Percentiles rank a stretch among this genome's conserved stretches.
These are phyloP conservation scores for Paulownia fortunei DNA, from an alignment of 257 asterid genomes.

Conservation along the genomic window DNA sequence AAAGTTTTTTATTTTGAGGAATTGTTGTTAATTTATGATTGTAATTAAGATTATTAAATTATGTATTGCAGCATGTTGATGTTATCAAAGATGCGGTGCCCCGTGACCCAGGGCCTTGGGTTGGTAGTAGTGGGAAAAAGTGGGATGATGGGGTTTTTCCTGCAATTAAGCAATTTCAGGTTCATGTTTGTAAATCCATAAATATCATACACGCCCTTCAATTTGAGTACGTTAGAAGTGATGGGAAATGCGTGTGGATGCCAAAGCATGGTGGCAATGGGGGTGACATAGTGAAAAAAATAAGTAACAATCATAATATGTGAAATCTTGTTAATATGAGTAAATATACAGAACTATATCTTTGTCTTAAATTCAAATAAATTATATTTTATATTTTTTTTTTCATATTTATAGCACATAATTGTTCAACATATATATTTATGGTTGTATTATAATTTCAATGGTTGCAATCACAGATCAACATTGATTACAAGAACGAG, in stretches of 20 bases:
- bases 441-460: no score
- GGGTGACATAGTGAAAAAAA: not conserved
- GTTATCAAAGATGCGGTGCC: constrained; percentile 18
- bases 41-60: no score
- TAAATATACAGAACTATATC: no score
- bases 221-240: constrained; percentile 19
- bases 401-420: no score
- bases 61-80: not conserved
- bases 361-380: no score
- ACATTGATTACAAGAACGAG: not conserved
- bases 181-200: not conserved
- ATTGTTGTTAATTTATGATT: no score
- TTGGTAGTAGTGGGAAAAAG: constrained; percentile 21
- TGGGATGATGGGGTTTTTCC: constrained; percentile 38
- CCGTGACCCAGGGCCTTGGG: constrained; percentile 28
- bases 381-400: no score
- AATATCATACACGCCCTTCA: not conserved
- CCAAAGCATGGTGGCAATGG: constrained; percentile 15
- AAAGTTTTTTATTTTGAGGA: no score
- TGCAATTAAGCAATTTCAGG: constrained; percentile 2
- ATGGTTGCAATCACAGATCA: not conserved
- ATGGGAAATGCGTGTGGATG: not conserved
- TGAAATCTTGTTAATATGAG: no score
- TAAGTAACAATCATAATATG: not conserved
- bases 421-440: no score